Base-by-base conservation (phyloP, 345 rosid genomes). In the Melastoma malabathricum region DNA sequence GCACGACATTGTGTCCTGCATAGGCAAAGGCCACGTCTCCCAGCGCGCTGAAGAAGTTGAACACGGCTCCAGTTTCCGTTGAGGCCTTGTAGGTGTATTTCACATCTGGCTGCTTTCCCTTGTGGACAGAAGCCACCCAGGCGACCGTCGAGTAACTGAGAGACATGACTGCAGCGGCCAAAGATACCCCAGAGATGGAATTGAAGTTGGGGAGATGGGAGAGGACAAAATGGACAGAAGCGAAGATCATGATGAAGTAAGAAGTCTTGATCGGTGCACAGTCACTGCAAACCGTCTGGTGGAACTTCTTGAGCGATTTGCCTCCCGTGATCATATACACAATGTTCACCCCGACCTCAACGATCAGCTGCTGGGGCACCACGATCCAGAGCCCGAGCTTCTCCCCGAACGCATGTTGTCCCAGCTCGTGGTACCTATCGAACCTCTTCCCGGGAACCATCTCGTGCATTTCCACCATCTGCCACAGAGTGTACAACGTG, bases 381-480 rank as follows among this genome's bases (percentile, higher is more conserved):
- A 89, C 79, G 18, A 85, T 83, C 77, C 83, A 85, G 1, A 80
- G 76, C 0, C 95, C 97, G 0, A 89, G 72, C 70, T 80, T 89
- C 57, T 81, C 83, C 0, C 95, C 95, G 18, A 89, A 85, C 0
- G 89, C 93, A 27, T 78, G 29, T 48, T 78, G 86, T 2, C 95
- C 90, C 0, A 84, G 74, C 54, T 87, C 94, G 15, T 79, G 89
- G 70, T 84, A 84, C 74, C 95, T 65, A 6, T 89, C 97, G 1
- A 89, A 79, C 31, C 94, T 56, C 63, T 62, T 84, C 0, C 92
- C 89, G 0, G 90, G 92, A 25, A 84, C 79, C 69, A 75, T 76
- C 66, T 83, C 93, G 10, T 85, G 97, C 87, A 89, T 77, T 52
- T 89, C 78, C 17, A 89, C 93, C 97, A 89, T 89, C 54, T 85